A percentile compares a stretch with the other conserved stretches of the same genome.
Evolutionary conservation across 2,329 filamentous ascomycete genomes (phyloP).

Genomic region (Colletotrichum chrysophilum): DNA sequence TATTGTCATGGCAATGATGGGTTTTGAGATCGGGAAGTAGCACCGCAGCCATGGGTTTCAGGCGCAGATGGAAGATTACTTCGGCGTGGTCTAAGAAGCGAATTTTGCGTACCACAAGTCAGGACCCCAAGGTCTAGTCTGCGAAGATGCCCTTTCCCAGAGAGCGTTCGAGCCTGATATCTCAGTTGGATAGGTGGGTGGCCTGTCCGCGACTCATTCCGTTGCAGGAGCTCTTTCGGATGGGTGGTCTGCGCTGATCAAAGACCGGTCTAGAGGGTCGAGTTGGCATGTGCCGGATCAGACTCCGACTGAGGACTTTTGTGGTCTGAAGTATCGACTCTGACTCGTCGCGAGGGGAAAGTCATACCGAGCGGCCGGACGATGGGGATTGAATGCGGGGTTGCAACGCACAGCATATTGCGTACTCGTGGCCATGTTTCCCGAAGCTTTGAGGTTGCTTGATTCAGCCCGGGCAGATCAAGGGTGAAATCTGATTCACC

Average conservation of each 20-base stretch:
- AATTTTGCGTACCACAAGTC: background rate
- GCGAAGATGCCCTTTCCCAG: background rate
- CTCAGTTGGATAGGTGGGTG: background rate
- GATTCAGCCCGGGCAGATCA: background rate
- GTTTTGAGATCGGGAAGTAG: background rate
- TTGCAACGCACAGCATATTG: background rate
- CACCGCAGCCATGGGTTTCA: background rate
- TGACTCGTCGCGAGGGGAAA: background rate
- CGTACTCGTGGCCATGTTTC: background rate
- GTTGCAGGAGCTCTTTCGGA: background rate
- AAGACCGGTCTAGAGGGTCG: background rate
- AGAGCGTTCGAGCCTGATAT: background rate
- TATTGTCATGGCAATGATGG: background rate
- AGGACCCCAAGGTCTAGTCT: background rate
- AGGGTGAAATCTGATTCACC: background rate
- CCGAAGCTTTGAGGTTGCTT: background rate
- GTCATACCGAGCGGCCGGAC: background rate
- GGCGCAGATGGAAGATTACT: background rate
- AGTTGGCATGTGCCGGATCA: background rate
- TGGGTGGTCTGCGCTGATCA: background rate
- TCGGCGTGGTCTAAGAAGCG: background rate
- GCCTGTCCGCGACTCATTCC: background rate
- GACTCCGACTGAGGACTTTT: background rate
- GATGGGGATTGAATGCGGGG: background rate
- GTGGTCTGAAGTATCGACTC: background rate